These are phyloP conservation scores for Fraxinus baroniana DNA, from an alignment of 305 asterid genomes.

Conservation along the genomic window DNA sequence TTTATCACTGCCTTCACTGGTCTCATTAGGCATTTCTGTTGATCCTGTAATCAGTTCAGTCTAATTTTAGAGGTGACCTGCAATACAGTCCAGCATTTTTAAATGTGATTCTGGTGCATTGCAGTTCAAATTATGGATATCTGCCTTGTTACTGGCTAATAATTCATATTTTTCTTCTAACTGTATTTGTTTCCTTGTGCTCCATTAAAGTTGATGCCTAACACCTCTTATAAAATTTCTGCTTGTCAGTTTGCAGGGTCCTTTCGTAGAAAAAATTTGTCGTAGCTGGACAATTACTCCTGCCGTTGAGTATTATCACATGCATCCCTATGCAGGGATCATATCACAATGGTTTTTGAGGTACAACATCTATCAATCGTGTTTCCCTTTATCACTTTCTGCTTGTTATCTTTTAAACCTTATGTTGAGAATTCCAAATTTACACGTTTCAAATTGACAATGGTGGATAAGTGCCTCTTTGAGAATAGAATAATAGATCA, in stretches of 20 bases:
- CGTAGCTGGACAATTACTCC: constrained; percentile 40
- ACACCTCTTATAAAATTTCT: not conserved
- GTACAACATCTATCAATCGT: constrained; percentile 30
- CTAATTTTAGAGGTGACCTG: not conserved
- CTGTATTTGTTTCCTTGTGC: not conserved
- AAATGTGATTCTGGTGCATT: not conserved
- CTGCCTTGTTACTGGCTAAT: not conserved
- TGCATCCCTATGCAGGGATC: constrained; percentile 57
- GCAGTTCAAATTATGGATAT: not conserved
- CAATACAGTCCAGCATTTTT: not conserved
- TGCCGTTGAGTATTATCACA: constrained; percentile 36
- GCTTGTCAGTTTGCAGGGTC: constrained; percentile 57
- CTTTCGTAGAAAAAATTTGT: constrained; percentile 34
- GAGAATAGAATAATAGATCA: not conserved
- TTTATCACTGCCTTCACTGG: not conserved
- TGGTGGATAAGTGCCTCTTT: not conserved
- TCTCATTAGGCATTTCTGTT: not conserved
- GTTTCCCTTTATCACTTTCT: not conserved
- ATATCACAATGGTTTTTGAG: constrained; percentile 53
- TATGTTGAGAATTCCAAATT: not conserved
- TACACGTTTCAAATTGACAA: not conserved
- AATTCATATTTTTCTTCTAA: not conserved
- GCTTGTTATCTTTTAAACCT: not conserved
- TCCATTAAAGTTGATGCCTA: not conserved
- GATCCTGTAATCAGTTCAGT: not conserved